Base-by-base conservation (phyloP, 352 stramenopile species). In the Globisporangium mamillatum region DNA sequence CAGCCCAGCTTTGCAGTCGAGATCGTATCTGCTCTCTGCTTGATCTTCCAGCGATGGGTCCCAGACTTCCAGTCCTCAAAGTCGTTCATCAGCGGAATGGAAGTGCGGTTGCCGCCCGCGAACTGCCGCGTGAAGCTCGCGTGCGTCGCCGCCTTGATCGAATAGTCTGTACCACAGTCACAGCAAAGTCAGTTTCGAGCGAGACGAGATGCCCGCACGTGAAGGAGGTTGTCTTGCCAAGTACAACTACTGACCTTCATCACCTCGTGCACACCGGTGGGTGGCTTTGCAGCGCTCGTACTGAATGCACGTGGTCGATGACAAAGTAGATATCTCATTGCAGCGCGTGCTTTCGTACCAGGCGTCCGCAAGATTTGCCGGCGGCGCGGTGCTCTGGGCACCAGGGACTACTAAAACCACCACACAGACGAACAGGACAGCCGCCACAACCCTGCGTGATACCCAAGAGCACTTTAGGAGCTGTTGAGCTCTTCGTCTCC, bases 41-140 rank as follows among this genome's bases (percentile, higher is more conserved):
- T 63, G 66, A 92, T 85, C 27, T 69, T 68, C 82, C 89, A 96
- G 12, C 75, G 74, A 55, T 90, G 78, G 12, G 89, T 97, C 0
- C 96, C 97, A 16, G 77, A 86, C 50, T 97, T 94, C 95, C 95
- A 99, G 77, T 99, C 93, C 72, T 99, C 96, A 86, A 99, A 98
- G 78, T 98, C 83, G 52, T 97, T 93, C 75, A 97, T 91, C 12
- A 98, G 82, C 38, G 80, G 46, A 44, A 96, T 88, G 55, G 75
- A 56, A 10, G 78, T 69, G 38, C 93, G 86, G 7, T 86, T 68
- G 41, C 96, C 95, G 25, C 86, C 76, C 0, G 64, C 69, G 76
- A 98, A 99, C 24, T 82, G 62, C 66, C 95, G 82, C 52, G 86
- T 87, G 48, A 86, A 97, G 74, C 95, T 95, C 48, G 76, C 72